Conservation (phyloP, 257 asterid species). For the Handroanthus guayacan region DNA sequence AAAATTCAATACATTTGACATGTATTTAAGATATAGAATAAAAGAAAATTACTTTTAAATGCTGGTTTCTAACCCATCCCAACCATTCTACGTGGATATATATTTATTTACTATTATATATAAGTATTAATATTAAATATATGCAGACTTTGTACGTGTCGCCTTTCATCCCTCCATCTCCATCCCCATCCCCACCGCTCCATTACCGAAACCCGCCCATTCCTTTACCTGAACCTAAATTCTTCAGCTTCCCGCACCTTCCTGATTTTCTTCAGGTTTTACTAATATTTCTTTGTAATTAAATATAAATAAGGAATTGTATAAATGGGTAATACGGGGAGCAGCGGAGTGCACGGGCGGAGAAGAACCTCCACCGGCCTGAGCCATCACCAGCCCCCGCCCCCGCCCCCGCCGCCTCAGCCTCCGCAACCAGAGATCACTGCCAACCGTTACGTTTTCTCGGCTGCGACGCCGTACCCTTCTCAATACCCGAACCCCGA, state of each 20-base stretch:
- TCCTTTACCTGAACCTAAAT: constrained; percentile 7
- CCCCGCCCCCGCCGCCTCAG: constrained; percentile 58
- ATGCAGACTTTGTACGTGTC: too few relatives aligned
- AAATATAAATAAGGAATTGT: background rate
- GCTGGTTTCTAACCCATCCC: too few relatives aligned
- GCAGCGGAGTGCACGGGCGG: constrained; percentile 53
- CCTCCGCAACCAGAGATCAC: constrained; percentile 60
- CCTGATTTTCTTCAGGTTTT: background rate
- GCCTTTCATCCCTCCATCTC: background rate
- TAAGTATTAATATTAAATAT: too few relatives aligned
- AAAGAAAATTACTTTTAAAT: too few relatives aligned
- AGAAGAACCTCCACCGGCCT: constrained; percentile 49
- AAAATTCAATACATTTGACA: too few relatives aligned
- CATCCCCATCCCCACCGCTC: too few relatives aligned
- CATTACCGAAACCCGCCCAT: background rate
- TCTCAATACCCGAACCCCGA: constrained; percentile 39
- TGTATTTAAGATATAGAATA: too few relatives aligned
- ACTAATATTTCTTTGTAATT: background rate
- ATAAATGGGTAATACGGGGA: constrained; percentile 67
- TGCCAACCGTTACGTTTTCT: constrained; percentile 53
- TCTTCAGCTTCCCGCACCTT: background rate
- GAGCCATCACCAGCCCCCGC: constrained; percentile 61
- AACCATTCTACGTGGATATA: too few relatives aligned
- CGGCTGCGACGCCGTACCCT: constrained; percentile 61
- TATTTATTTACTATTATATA: too few relatives aligned